Evolutionary conservation across 2,329 filamentous ascomycete species (phyloP), one percentile per base, ranked within the genome.

Genomic region (Aspergillus eucalypticola): DNA sequence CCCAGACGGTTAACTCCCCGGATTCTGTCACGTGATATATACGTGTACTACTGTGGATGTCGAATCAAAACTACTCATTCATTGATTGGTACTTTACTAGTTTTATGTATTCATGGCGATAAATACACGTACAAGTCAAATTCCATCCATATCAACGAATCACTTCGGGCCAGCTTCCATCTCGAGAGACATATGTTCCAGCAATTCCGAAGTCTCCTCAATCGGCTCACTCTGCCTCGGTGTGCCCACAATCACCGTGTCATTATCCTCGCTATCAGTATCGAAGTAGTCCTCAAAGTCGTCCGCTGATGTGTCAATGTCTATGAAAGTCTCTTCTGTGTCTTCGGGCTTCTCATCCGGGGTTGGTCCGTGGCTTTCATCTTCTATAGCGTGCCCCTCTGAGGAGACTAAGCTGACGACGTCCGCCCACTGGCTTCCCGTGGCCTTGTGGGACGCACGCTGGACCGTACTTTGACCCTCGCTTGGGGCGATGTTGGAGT

Each of bases 371-470:
- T 19, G 15, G 32, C 10, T 35, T 35, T 46, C 29, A 3, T 42
- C 29, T 48, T 23, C 21, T 35, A 41, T 19, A 3, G 48, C 35
- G 25, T 27, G 48, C 23, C 15, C 15, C n/a, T 58, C 58, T 6
- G 67, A 70, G 8, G 66, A 70, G 4, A 61, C 51, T 21, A 74
- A n/a, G 5, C 70, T 72, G 35, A 68, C 23, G 8, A 68, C 27
- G 21, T 75, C 70, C 10, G 69, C 69, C 4, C 32, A 41, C 29
- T 71, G 67, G 6, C 74, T 72, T 42, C 71, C 66, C 1, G 74
- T 78, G 2, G 76, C 74, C 51, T 66, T 59, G 55, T 73, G 71
- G 11, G 75, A 77, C 19, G 76, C 76, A 1, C 69, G 69, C 1
- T 73, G 71, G 8, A 75, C 62, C 3, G 76, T 78, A 42, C 72